Conservation (phyloP, 2,329 filamentous ascomycete genomes). For the Monilinia fructicola region DNA sequence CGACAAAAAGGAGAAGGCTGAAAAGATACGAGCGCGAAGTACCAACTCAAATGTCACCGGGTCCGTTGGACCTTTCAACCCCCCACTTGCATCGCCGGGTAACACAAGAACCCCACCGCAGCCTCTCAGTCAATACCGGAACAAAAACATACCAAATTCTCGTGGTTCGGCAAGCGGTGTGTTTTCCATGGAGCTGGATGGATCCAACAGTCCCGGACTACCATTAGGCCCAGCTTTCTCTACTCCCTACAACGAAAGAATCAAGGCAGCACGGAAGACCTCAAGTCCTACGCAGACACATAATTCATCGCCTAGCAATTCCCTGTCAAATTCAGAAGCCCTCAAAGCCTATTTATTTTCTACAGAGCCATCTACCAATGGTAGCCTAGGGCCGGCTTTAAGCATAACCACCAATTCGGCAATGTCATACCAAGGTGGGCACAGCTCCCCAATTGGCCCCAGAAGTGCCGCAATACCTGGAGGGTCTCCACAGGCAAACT, state of each 20-base stretch:
- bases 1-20: constrained; percentile 75
- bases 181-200: constrained; percentile 69
- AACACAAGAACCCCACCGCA: constrained; percentile 40
- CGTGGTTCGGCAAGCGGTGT: constrained; percentile 54
- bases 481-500: constrained; percentile 27
- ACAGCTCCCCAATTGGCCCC: constrained; percentile 22
- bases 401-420: constrained; percentile 21
- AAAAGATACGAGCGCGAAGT: constrained; percentile 62
- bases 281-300: constrained; percentile 25
- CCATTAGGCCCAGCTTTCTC: constrained; percentile 67
- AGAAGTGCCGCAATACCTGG: constrained; percentile 26
- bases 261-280: constrained; percentile 51
- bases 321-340: constrained; percentile 46
- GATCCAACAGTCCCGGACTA: constrained; percentile 50
- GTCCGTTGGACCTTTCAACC: constrained; percentile 51
- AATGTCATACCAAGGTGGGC: constrained; percentile 22
- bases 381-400: constrained; percentile 17
- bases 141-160: constrained; percentile 45
- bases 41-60: constrained; percentile 52
- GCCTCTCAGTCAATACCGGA: constrained; percentile 37
- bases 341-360: constrained; percentile 58
- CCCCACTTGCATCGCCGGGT: constrained; percentile 46
- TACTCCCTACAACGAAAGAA: constrained; percentile 62
- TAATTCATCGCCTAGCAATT: constrained; percentile 12
- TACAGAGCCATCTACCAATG: constrained; percentile 24